Base-by-base conservation (phyloP, 208 protist species). In the Trypanosoma avium region DNA sequence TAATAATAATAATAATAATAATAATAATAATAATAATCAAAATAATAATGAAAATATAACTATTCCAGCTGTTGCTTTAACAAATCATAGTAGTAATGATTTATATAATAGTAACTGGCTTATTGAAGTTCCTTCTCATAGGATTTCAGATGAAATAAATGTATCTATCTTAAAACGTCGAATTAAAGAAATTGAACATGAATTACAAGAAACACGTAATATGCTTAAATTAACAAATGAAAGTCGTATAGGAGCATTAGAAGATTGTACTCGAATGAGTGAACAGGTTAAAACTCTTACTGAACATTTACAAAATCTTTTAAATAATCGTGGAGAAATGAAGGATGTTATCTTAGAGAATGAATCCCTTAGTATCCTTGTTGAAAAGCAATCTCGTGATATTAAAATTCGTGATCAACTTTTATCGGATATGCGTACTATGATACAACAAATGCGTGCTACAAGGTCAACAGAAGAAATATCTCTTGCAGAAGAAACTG, bases 261-360 rank as follows among this genome's bases (percentile, higher is more conserved):
- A 66, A 35, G 60, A 66, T 40, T 57, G 47, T 10, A 21, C 29
- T 24, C 46, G 60, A 9, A 56, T 66, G 60, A 55, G 60, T 27
- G 47, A 19, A 27, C 48, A 66, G 48, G 47, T 66, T 22, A 56
- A 12, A 17, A 54, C 45, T 12, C 24, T 66, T n/a, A 55, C 60
- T 15, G 13, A 6, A 0, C 33, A 56, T 33, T 21, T 66, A 35
- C 48, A 66, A 35, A 17, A 45, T 3, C 19, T 55, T 35, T 36
- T 66, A 4, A 38, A 35, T 5, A 27, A 22, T n/a, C 17, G 32
- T n/a, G 40, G 33, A 29, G 46, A 30, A 7, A 26, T 32, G n/a
- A 26, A 17, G 19, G 46, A 52, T 4, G 24, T 45, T 43, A 13
- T 30, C 10, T 15, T 42, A n/a, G 59, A 64, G 46, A 48, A 54